phyloP scores from a whole-genome alignment of 1,139 yeast species.

The Casaregolazyma lundiana region DNA sequence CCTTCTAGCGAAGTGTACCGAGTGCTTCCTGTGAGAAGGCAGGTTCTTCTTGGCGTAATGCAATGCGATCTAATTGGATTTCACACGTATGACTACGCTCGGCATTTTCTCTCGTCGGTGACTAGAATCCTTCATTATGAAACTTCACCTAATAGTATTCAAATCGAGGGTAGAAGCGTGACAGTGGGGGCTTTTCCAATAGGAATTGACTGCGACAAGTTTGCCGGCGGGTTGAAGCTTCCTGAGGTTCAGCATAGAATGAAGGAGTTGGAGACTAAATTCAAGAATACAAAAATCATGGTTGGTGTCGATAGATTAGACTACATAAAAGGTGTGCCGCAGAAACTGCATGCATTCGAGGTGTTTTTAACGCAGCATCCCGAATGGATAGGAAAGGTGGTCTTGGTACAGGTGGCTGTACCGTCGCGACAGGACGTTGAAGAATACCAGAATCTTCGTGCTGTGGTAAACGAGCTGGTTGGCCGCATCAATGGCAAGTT shows the following conservation, averaged over 20 bases:
- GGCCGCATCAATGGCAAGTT: conserved; percentile 95
- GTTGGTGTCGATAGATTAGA: conserved; percentile 96
- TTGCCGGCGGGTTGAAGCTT: conserved; percentile 69
- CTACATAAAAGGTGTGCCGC: conserved; percentile 97
- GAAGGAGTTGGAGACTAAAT: conserved; percentile 54
- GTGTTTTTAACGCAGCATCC: conserved; percentile 89
- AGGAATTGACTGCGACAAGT: conserved; percentile 93
- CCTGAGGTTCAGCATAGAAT: conserved; percentile 63
- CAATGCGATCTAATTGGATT: conserved; percentile 95
- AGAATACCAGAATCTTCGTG: conserved; percentile 89
- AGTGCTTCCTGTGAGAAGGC: conserved; percentile 91
- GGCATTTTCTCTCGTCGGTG: conserved; percentile 93
- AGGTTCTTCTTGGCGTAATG: conserved; percentile 84
- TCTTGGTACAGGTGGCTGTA: conserved; percentile 93
- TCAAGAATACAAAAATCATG: conserved; percentile 71
- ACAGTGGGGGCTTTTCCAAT: conserved; percentile 96
- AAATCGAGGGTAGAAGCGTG: conserved; percentile 69
- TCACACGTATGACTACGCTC: conserved; percentile 99
- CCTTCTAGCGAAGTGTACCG: conserved; percentile 95
- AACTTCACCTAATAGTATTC: conserved; percentile 88
- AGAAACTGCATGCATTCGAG: conserved; percentile 92
- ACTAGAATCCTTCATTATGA: conserved; percentile 76
- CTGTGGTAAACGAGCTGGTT: conserved; percentile 91
- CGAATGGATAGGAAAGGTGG: conserved; percentile 97
- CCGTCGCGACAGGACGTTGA: conserved; percentile 98